Evolutionary conservation across 1,284 basidiomycete species (phyloP).

Genomic region (Heliocybe sulcata): DNA sequence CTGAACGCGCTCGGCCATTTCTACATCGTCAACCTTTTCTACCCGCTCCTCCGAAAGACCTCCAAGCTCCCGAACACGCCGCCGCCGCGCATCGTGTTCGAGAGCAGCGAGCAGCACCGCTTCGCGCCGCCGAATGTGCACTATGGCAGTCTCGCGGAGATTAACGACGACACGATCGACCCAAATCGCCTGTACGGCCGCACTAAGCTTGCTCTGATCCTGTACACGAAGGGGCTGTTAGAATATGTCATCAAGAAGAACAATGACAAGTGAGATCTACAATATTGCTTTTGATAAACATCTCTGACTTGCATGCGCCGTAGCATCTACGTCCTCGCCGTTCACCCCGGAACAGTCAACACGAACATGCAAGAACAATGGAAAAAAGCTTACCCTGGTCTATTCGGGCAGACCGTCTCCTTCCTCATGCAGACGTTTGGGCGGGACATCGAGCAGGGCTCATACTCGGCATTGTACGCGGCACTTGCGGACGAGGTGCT

Average conservation of each 20-base stretch:
- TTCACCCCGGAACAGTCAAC: too few relatives aligned
- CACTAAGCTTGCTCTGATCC: conserved; percentile 36
- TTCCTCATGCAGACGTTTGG: conserved; percentile 28
- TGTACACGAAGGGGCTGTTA: conserved; percentile 30
- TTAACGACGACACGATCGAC: conserved; percentile 11
- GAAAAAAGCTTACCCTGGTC: too few relatives aligned
- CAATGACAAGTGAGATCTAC: conserved; percentile 18
- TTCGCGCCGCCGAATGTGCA: conserved; percentile 23
- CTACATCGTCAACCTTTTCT: conserved; percentile 34
- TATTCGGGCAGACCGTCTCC: too few relatives aligned
- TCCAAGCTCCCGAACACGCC: conserved; percentile 17
- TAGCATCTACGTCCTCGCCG: too few relatives aligned
- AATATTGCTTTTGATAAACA: too few relatives aligned
- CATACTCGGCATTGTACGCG: conserved; percentile 24
- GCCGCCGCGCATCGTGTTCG: conserved; percentile 31
- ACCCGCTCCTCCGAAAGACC: conserved; percentile 33
- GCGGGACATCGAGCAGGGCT: conserved; percentile 27
- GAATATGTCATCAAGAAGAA: conserved; percentile 28
- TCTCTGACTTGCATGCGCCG: too few relatives aligned
- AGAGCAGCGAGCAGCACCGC: conserved; percentile 33
- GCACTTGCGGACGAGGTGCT: conserved; percentile 28
- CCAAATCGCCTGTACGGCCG: conserved; percentile 26
- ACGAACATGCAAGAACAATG: too few relatives aligned
- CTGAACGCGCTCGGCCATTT: conserved; percentile 35
- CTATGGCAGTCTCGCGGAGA: conserved; percentile 30